Percentiles rank a stretch among this genome's conserved stretches.
Conservation (phyloP, 2,329 filamentous ascomycete genomes). For the Microdochium bolleyi region DNA sequence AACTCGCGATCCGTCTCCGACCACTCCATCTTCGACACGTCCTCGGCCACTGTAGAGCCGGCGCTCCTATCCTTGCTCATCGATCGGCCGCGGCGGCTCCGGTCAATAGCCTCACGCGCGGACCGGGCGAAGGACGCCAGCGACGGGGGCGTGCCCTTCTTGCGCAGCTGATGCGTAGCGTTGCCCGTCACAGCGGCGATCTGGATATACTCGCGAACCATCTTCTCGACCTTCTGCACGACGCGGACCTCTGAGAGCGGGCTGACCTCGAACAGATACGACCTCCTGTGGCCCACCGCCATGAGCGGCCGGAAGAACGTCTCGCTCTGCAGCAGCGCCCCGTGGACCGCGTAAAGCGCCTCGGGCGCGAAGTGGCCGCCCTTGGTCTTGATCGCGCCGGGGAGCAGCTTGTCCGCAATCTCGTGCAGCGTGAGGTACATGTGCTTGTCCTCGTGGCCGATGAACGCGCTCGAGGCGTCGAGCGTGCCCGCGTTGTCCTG, state of each 20-base stretch:
- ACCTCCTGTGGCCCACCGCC: slow-evolving; percentile 39
- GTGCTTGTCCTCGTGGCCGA: slow-evolving; percentile 27
- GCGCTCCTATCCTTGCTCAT: slow-evolving; percentile 44
- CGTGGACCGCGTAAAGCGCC: slow-evolving; percentile 63
- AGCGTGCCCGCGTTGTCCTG: slow-evolving; percentile 38
- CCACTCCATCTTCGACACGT: slow-evolving; percentile 24
- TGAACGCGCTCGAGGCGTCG: slow-evolving; percentile 32
- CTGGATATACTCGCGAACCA: slow-evolving; percentile 47
- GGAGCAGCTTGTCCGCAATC: slow-evolving; percentile 37
- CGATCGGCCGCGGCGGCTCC: slow-evolving; percentile 37
- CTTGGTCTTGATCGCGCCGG: slow-evolving; percentile 21
- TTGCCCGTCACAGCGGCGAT: slow-evolving; percentile 8
- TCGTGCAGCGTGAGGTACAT: slow-evolving; percentile 42
- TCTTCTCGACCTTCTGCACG: slow-evolving; percentile 39
- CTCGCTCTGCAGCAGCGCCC: slow-evolving; percentile 51
- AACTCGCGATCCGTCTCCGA: slow-evolving; percentile 43
- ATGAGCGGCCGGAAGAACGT: slow-evolving; percentile 50
- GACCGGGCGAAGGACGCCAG: slow-evolving; percentile 39
- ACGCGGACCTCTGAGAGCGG: slow-evolving; percentile 44
- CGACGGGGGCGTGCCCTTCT: slow-evolving; percentile 1
- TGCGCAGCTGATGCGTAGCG: neutral
- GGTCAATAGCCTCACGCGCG: slow-evolving; percentile 40
- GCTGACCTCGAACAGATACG: slow-evolving; percentile 54
- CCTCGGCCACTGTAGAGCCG: slow-evolving; percentile 18
- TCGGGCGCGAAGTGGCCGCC: slow-evolving; percentile 33